Evolutionary conservation across 768 basidiomycete species (phyloP), one percentile per base, ranked within the genome.

Genomic region (Naematelia aurantialba): DNA sequence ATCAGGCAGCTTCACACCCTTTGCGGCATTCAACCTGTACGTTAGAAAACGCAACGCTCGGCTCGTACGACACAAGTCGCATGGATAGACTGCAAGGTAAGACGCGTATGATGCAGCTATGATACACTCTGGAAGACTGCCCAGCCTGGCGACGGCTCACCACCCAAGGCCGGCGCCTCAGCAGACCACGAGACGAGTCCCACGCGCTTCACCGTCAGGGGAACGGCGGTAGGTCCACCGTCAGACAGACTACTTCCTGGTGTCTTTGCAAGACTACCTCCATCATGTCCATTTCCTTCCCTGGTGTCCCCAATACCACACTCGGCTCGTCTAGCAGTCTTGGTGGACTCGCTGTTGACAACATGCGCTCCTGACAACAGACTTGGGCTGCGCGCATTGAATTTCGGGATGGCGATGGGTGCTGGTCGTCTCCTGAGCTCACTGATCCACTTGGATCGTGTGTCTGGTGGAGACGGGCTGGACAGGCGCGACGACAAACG

Each of bases 181-280:
- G 34, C 34, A 8, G 34, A 8, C 34, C 8, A 54, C 14, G 14
- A 14, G 21, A 4, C 31, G 4, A 39, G n/a, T 12, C 52, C 52
- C 11, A 54, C 13, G 11, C 52, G 12, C 52, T 12, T 54, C 31
- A 31, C 27, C 4, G 52, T 54, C 29, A 54, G n/a, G 4, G 52
- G 52, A n/a, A 54, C 22, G 30, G 52, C 52, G 4, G 52, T 54
- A 13, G n/a, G 27, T 19, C 27, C 14, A 51, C 39, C 12, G 10
- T 31, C 31, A 31, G n/a, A 17, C 8, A 17, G 17, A 17, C 8
- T 39, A 39, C 46, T 25, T 19, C 17, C 11, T 47, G 46, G 10
- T 25, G 19, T 47, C 8, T 47, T 47, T 47, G 46, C 8, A 17
- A 8, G 8, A 8, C 34, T 39, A 39, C 8, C 34, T 17, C 8